These are phyloP conservation scores for Inga laurina DNA, from an alignment of 306 rosid species.

Conservation along the genomic window DNA sequence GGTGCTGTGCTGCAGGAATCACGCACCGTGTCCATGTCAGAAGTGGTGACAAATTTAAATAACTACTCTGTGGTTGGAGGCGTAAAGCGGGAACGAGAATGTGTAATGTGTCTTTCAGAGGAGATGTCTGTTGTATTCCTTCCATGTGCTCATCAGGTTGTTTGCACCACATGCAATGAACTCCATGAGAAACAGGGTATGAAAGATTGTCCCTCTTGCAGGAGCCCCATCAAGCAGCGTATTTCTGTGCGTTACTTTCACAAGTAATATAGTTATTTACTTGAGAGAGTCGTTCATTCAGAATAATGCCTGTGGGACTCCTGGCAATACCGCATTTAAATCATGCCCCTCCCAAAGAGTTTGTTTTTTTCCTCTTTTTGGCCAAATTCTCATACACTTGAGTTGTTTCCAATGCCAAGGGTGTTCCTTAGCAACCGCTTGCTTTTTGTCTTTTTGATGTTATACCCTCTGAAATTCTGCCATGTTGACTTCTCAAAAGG, in stretches of 20 bases:
- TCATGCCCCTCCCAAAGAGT: conserved; percentile 34
- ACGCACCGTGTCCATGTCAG: conserved; percentile 39
- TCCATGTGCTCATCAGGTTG: conserved; percentile 96
- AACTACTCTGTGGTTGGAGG: conserved; percentile 57
- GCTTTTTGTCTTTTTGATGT: conserved; percentile 11
- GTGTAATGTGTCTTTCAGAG: conserved; percentile 96
- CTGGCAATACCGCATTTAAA: conserved; percentile 52
- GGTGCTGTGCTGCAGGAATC: conserved; percentile 41
- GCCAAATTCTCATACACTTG: conserved; percentile 32
- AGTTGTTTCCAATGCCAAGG: conserved; percentile 41
- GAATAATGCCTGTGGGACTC: conserved; percentile 63
- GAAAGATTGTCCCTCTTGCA: conserved; percentile 95
- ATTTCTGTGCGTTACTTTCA: conserved; percentile 68
- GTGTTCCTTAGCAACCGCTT: conserved; percentile 26
- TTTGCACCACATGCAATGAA: conserved; percentile 89
- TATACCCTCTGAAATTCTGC: not conserved
- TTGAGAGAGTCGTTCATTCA: conserved; percentile 49
- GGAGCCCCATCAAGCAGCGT: conserved; percentile 87
- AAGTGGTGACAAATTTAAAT: conserved; percentile 43
- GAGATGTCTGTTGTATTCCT: conserved; percentile 93
- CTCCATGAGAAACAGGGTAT: conserved; percentile 93
- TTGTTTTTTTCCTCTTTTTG: not conserved
- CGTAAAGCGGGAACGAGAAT: conserved; percentile 86
- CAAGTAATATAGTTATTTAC: conserved; percentile 40
- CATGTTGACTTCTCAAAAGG: not conserved